A percentile compares a stretch with the other conserved stretches of the same genome.
These are phyloP conservation scores for Orbilia javanica DNA, from an alignment of 2,329 filamentous ascomycete species.

Conservation along the genomic window DNA sequence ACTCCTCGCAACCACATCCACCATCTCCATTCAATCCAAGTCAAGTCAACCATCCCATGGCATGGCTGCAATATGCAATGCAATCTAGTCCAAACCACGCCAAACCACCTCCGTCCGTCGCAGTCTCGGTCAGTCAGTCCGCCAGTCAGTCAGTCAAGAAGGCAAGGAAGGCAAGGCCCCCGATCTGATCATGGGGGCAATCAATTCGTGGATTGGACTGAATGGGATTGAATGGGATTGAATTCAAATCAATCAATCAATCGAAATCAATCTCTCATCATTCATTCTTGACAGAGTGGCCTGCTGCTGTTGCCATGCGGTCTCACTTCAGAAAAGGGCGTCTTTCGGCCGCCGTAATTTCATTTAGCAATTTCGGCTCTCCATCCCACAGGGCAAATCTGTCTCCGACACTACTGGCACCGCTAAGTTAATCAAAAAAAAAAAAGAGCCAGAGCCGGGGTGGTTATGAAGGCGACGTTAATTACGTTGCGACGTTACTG, in stretches of 20 bases:
- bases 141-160: neutral
- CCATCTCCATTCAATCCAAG: neutral
- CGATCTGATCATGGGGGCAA: neutral
- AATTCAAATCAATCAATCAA: neutral
- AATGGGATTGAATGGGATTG: neutral
- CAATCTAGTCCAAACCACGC: conserved; percentile 18
- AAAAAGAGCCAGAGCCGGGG: conserved; percentile 6
- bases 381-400: conserved; percentile 24
- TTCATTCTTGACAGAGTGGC: conserved; percentile 47
- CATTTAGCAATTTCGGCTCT: conserved; percentile 44
- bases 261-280: conserved; percentile 6
- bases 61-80: conserved; percentile 6
- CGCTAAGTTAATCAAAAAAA: neutral
- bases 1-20: conserved; percentile 20
- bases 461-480: neutral
- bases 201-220: neutral
- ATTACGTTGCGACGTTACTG: conserved; percentile 11
- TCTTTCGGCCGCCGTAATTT: conserved; percentile 31
- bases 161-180: too few species aligned
- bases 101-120: conserved; percentile 7
- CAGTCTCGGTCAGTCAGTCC: neutral
- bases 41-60: conserved; percentile 3
- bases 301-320: conserved; percentile 37
- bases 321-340: conserved; percentile 1
- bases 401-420: neutral